phyloP scores from a whole-genome alignment of 2,329 filamentous ascomycete genomes.

The Scedosporium dehoogii region DNA sequence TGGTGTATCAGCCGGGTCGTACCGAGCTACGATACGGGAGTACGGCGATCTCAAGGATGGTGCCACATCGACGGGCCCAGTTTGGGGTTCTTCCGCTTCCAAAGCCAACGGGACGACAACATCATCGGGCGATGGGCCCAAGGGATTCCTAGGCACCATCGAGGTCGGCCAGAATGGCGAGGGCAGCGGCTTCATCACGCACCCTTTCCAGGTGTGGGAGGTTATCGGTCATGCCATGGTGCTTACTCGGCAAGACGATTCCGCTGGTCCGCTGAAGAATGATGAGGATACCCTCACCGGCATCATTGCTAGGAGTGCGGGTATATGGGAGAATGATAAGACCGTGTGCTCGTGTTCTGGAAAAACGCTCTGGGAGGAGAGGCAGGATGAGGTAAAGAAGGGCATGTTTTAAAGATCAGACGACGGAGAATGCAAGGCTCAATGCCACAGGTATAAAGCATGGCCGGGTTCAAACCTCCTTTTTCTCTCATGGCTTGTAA shows the following conservation, averaged over 20 bases:
- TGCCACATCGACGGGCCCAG: slow-evolving; percentile 68
- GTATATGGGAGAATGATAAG: slow-evolving; percentile 99
- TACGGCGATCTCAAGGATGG: slow-evolving; percentile 80
- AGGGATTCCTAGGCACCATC: slow-evolving; percentile 59
- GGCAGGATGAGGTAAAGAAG: slow-evolving; percentile 76
- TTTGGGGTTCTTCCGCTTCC: slow-evolving; percentile 47
- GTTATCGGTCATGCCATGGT: slow-evolving; percentile 90
- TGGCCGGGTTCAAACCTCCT: too few relatives aligned
- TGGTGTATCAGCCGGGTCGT: slow-evolving; percentile 70
- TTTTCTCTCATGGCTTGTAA: too few relatives aligned
- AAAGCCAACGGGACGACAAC: slow-evolving; percentile 30
- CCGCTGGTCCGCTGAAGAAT: slow-evolving; percentile 48
- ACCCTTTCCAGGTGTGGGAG: slow-evolving; percentile 84
- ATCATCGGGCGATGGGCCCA: slow-evolving; percentile 26
- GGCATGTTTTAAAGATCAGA: slow-evolving; percentile 65
- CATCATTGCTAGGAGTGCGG: slow-evolving; percentile 88
- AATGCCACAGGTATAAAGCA: background rate
- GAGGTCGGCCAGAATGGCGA: slow-evolving; percentile 66
- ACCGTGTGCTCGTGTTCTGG: slow-evolving; percentile 96
- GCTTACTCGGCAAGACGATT: slow-evolving; percentile 56
- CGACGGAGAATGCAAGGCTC: background rate
- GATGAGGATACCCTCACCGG: slow-evolving; percentile 82
- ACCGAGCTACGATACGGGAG: slow-evolving; percentile 76
- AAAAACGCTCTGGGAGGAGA: slow-evolving; percentile 97
- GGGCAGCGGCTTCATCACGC: slow-evolving; percentile 73